A percentile compares a stretch with the other conserved stretches of the same genome.
These are phyloP conservation scores for Sugiyamaella qingdaonensis DNA, from an alignment of 805 yeast genomes.

Conservation along the genomic window DNA sequence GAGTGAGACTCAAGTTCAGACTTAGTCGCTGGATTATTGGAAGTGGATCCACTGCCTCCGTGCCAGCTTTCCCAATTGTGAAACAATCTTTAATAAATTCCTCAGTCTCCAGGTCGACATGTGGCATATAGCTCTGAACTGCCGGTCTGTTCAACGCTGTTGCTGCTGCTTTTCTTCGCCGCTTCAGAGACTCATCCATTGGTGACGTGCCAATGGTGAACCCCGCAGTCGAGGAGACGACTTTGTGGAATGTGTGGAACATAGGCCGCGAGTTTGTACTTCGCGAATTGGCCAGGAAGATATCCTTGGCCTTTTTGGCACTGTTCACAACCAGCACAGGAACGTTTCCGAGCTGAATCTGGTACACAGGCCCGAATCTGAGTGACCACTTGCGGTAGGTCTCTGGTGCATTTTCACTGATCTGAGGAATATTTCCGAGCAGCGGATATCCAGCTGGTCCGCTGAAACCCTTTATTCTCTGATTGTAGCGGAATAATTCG, in stretches of 20 bases:
- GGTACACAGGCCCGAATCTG: constrained; percentile 44
- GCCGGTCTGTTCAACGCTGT: constrained; percentile 38
- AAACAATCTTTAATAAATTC: constrained; percentile 34
- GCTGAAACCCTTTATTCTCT: constrained; percentile 15
- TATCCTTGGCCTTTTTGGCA: constrained; percentile 45
- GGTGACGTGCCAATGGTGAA: constrained; percentile 44
- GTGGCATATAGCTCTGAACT: constrained; percentile 32
- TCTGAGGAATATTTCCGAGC: constrained; percentile 30
- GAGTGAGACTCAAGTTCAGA: constrained; percentile 37
- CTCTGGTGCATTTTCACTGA: constrained; percentile 35
- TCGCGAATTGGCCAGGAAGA: constrained; percentile 49
- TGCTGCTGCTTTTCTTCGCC: constrained; percentile 39
- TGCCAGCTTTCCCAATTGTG: constrained; percentile 18
- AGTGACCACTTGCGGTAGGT: constrained; percentile 31
- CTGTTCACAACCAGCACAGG: constrained; percentile 65
- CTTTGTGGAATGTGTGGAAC: constrained; percentile 61
- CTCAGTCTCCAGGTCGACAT: constrained; percentile 36
- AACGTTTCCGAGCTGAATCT: constrained; percentile 55
- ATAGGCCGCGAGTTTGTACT: constrained; percentile 65
- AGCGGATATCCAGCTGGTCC: constrained; percentile 26
- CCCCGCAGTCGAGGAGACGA: constrained; percentile 46
- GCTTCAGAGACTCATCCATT: constrained; percentile 37
- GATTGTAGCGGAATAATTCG: constrained; percentile 4
- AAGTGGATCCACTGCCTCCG: constrained; percentile 24
- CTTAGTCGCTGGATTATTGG: constrained; percentile 37